A percentile compares a stretch with the other conserved stretches of the same genome.
These are phyloP conservation scores for Friedmanniomyces simplex DNA, from an alignment of 495 filamentous ascomycete species.

Conservation along the genomic window DNA sequence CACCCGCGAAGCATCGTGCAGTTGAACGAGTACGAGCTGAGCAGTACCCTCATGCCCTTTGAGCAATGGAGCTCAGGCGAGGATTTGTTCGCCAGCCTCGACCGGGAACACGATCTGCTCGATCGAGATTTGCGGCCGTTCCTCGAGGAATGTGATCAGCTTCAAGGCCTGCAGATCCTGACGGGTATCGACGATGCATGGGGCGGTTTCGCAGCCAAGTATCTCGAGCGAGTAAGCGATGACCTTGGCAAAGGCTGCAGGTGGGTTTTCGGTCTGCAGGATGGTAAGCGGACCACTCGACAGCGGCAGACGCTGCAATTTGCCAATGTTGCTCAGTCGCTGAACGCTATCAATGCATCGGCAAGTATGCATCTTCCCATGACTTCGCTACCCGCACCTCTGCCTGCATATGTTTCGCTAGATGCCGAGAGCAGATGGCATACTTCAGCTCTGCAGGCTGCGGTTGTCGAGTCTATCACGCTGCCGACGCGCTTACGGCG, in stretches of 20 bases:
- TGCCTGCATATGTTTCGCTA: slow-evolving; percentile 53
- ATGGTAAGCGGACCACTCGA: slow-evolving; percentile 11
- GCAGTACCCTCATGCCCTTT: slow-evolving; percentile 67
- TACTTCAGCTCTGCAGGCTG: slow-evolving; percentile 62
- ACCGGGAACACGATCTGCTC: slow-evolving; percentile 76
- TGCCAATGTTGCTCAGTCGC: slow-evolving; percentile 56
- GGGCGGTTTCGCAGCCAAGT: slow-evolving; percentile 75
- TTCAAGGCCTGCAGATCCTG: slow-evolving; percentile 81
- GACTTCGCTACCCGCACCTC: slow-evolving; percentile 43
- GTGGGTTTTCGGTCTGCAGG: slow-evolving; percentile 75
- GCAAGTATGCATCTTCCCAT: slow-evolving; percentile 74
- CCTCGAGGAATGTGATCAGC: slow-evolving; percentile 82
- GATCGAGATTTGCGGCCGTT: slow-evolving; percentile 82
- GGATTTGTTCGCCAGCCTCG: slow-evolving; percentile 70
- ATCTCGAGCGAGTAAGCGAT: slow-evolving; percentile 72
- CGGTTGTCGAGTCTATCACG: slow-evolving; percentile 69
- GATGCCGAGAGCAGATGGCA: slow-evolving; percentile 69
- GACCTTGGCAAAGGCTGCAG: slow-evolving; percentile 80
- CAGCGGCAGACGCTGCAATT: slow-evolving; percentile 24
- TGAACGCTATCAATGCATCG: slow-evolving; percentile 55
- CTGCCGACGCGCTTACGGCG: slow-evolving; percentile 63
- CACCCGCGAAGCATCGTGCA: slow-evolving; percentile 84
- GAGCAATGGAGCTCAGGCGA: slow-evolving; percentile 70
- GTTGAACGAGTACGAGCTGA: slow-evolving; percentile 76
- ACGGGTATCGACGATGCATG: slow-evolving; percentile 78